Evolutionary conservation across 768 basidiomycete species (phyloP), one percentile per base, ranked within the genome.

Genomic region (Boletus rubescentipes): DNA sequence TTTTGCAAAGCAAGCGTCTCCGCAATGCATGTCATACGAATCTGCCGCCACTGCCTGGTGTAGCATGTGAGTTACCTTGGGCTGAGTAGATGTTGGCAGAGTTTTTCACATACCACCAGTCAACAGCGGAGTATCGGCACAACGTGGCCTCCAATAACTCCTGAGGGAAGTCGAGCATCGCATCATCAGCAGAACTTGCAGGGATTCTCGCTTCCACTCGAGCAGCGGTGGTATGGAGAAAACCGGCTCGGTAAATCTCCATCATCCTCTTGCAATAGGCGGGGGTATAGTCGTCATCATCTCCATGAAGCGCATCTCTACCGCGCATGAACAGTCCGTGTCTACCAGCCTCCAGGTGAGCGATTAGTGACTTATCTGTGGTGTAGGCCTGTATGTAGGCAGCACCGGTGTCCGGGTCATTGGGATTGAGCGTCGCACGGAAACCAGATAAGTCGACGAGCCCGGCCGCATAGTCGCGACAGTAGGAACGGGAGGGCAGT

Each of bases 1-100:
- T 38, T 54, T 32, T 54, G 46, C 11, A 54, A 6, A 1, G 35
- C 46, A 18, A 54, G 36, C 1, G 41, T 49, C 30, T 54, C 53
- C 4, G 34, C 26, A 9, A 54, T 54, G 21, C 47, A 54, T 9
- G 3, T 30, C 47, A 49, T 54, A 12, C 41, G 47, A 30, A 54
- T 54, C 15, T 54, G 53, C 18, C 53, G 12, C 53, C 53, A 54
- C 26, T 54, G 53, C 53, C 53, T 53, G 16, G n/a, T 18, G 16
- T n/a, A 32, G 31, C 38, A 36, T n/a, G n/a, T 18, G n/a, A 43
- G 29, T 11, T 5, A 4, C 10, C 5, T 18, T 7, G 11, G n/a
- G 7, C 15, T 14, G 44, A 21, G 30, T 15, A 32, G 11, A 21
- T 3, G 31, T 44, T n/a, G 18, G 31, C 20, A 14, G n/a, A n/a